Percentiles rank a stretch among this genome's conserved stretches.
These are phyloP conservation scores for Chrysanthemum seticuspe DNA, from an alignment of 129 eudicot species.

Conservation along the genomic window DNA sequence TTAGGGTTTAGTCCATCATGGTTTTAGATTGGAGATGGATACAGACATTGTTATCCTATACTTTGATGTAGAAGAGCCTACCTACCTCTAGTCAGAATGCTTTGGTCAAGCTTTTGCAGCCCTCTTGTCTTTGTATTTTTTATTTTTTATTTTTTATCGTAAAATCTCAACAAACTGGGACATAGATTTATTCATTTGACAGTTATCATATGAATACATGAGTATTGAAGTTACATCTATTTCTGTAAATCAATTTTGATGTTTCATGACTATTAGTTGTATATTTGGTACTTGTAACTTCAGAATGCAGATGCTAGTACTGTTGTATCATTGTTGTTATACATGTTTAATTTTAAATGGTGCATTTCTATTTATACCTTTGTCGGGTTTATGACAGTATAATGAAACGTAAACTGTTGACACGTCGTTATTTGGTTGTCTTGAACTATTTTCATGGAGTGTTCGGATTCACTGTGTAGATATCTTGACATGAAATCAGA, in stretches of 20 bases:
- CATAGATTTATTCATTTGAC: slow-evolving; percentile 2
- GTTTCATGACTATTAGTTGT: slow-evolving; percentile 10
- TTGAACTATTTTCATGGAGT: no score
- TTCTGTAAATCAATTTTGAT: slow-evolving; percentile 28
- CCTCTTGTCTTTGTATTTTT: slow-evolving; percentile 15
- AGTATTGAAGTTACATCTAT: neutral
- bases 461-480: no score
- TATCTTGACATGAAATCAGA: no score
- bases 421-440: no score
- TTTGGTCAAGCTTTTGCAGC: slow-evolving; percentile 17
- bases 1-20: slow-evolving; percentile 24
- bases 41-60: slow-evolving; percentile 17
- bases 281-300: neutral
- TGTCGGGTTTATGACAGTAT: no score
- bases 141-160: slow-evolving; percentile 14
- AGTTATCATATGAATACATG: slow-evolving; percentile 11
- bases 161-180: slow-evolving; percentile 19
- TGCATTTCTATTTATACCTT: neutral
- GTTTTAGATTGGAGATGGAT: slow-evolving; percentile 27
- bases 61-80: slow-evolving; percentile 18
- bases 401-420: no score
- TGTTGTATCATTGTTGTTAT: slow-evolving; percentile 12
- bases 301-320: neutral
- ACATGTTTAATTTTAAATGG: slow-evolving; percentile 2
- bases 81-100: slow-evolving; percentile 18